Conservation (phyloP, 345 rosid genomes). For the Pelargonium nanum region DNA sequence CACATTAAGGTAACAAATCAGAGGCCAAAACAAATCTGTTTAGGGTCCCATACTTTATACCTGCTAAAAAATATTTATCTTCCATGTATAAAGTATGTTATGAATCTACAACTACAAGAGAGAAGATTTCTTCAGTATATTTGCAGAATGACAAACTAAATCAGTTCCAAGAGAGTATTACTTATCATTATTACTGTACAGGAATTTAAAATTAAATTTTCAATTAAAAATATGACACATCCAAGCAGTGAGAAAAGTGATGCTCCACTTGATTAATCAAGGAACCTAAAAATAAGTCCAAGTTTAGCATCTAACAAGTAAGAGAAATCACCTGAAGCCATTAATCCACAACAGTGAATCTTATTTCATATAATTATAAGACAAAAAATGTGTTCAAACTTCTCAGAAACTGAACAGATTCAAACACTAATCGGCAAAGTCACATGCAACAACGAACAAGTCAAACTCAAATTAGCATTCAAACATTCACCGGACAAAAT, state of each 20-base stretch:
- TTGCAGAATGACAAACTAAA: no score
- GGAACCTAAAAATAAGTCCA: not conserved
- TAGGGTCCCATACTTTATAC: no score
- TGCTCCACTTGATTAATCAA: not conserved
- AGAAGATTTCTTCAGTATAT: not conserved
- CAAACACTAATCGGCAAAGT: no score
- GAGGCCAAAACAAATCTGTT: not conserved
- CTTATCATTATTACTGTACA: no score
- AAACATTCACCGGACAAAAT: no score
- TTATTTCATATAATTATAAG: not conserved
- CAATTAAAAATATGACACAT: no score
- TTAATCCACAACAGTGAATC: no score
- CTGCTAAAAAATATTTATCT: not conserved
- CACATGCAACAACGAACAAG: no score
- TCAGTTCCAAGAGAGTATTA: no score
- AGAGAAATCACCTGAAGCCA: not conserved
- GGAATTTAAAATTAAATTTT: not conserved
- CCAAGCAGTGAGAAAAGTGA: not conserved
- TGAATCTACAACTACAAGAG: not conserved
- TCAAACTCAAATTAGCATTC: no score
- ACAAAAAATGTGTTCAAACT: not conserved
- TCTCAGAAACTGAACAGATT: not conserved
- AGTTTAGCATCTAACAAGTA: not conserved
- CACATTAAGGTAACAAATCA: not conserved
- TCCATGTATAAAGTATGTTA: no score